Percentiles rank a stretch among this genome's conserved stretches.
Conservation (phyloP, 2,329 filamentous ascomycete genomes). For the Tolypocladium ovalisporum region DNA sequence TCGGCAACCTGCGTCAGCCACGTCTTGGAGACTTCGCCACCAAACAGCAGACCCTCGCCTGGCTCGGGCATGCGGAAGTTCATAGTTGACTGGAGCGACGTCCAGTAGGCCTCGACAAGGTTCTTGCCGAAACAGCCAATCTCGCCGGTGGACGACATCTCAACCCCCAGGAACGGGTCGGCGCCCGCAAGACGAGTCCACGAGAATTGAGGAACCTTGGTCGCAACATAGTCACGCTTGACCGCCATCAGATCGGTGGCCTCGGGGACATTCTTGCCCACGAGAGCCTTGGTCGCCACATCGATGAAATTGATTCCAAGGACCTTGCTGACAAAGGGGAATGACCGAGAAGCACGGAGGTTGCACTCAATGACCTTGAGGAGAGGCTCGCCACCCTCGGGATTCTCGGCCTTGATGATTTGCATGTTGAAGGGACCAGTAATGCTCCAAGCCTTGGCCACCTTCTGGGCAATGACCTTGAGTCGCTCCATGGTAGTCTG, state of each 20-base stretch:
- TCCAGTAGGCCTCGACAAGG: constrained; percentile 95
- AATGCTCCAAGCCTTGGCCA: constrained; percentile 93
- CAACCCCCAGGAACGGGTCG: constrained; percentile 93
- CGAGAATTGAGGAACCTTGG: constrained; percentile 97
- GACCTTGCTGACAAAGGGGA: constrained; percentile 97
- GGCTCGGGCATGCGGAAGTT: constrained; percentile 96
- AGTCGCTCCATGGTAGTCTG: constrained; percentile 68
- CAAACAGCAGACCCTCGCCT: constrained; percentile 90
- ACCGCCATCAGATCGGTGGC: constrained; percentile 79
- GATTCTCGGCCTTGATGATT: constrained; percentile 84
- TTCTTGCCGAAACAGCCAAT: constrained; percentile 98
- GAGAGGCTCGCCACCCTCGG: constrained; percentile 60
- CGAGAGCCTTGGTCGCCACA: constrained; percentile 82
- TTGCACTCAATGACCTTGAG: constrained; percentile 99
- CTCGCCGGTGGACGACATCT: constrained; percentile 95
- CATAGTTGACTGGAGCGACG: constrained; percentile 92
- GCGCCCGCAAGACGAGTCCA: constrained; percentile 97
- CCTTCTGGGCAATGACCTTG: constrained; percentile 93
- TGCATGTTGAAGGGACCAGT: constrained; percentile 99
- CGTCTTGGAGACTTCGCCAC: constrained; percentile 65
- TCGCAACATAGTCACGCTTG: constrained; percentile 86
- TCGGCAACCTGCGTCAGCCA: constrained; percentile 73
- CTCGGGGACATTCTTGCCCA: constrained; percentile 74
- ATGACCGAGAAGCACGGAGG: constrained; percentile 90
- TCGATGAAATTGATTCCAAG: constrained; percentile 96